Evolutionary conservation across 1,284 basidiomycete species (phyloP), one percentile per base, ranked within the genome.

Genomic region (Leccinum discolor): DNA sequence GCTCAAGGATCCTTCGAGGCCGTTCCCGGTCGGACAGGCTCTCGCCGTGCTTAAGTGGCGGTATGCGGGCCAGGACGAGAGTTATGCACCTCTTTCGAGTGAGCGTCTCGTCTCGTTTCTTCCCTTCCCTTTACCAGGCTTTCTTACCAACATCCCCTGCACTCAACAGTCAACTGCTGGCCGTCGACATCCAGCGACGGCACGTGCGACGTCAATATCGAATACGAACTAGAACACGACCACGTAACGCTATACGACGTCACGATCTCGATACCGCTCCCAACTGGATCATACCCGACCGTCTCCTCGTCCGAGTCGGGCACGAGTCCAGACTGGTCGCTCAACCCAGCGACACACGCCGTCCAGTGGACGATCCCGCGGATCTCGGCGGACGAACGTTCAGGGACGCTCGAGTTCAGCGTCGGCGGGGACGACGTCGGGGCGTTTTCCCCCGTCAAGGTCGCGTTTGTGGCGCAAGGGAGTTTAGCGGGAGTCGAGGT

Each of bases 1-100:
- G 7, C 83, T 99, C 70, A 96, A 96, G 78, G 96, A 99, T 75
- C 76, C 91, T 2, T 86, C 88, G 61, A 85, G 90, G 69, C 82
- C 88, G 8, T 98, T 98, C 87, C 97, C 95, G 0, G 89, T 98
- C 63, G 90, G 91, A 32, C 95, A 97, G 77, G 84, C 88, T 38
- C 82, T 99, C 47, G 92, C 92, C 18, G 95, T 98, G 12, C 81
- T 99, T 71, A 95, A 95, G 78, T 99, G 97, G 97, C 84, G 96
- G 71, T 91, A 97, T 79, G 84, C 88, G 1, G 92, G 93, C 32
- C 95, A 92, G 74, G 97, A 99, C 78, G 97, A 99, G 82, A 93
- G 88, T 66, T 87, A 92, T 68, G 89, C 98, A 21, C 97, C 97
- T 2, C 79, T 99, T 65, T 93, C 93, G 16, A 94, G 95, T 96